A percentile compares a stretch with the other conserved stretches of the same genome.
phyloP scores from a whole-genome alignment of 495 filamentous ascomycete species.

The Neurospora sp. region DNA sequence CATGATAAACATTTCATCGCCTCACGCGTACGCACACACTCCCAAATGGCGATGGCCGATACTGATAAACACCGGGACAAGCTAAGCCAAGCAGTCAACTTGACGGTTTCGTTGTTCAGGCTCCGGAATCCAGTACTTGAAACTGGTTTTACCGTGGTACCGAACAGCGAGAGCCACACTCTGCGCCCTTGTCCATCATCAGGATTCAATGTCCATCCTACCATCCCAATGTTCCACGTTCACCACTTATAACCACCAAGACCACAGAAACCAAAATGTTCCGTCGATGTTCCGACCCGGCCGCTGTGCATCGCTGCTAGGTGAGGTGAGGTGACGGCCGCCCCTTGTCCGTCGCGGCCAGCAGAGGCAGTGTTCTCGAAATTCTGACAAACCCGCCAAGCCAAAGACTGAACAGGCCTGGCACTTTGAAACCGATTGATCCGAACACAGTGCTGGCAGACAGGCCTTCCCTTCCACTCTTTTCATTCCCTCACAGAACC shows the following conservation, averaged over 20 bases:
- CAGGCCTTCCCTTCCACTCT: not conserved
- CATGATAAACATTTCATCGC: not conserved
- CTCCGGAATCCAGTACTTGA: not conserved
- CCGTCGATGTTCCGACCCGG: not conserved
- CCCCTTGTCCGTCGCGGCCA: not conserved
- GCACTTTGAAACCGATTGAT: slow-evolving; percentile 10
- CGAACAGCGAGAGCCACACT: not conserved
- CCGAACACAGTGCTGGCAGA: slow-evolving; percentile 9
- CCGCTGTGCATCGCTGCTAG: not conserved
- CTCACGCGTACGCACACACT: not conserved
- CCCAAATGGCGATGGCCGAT: not conserved
- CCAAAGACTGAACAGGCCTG: not conserved
- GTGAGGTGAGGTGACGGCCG: not conserved
- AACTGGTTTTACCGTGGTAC: not conserved
- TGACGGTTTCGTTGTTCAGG: too few relatives aligned
- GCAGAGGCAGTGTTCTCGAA: not conserved
- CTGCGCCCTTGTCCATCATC: not conserved
- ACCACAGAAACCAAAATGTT: not conserved
- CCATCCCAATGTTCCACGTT: not conserved
- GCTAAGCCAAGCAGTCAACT: not conserved
- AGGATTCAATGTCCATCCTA: not conserved
- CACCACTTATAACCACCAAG: not conserved
- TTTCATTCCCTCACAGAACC: not conserved
- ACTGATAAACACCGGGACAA: not conserved
- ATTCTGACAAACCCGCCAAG: not conserved